phyloP scores from a whole-genome alignment of 163 green algal species.

The Scenedesmus sp. region DNA sequence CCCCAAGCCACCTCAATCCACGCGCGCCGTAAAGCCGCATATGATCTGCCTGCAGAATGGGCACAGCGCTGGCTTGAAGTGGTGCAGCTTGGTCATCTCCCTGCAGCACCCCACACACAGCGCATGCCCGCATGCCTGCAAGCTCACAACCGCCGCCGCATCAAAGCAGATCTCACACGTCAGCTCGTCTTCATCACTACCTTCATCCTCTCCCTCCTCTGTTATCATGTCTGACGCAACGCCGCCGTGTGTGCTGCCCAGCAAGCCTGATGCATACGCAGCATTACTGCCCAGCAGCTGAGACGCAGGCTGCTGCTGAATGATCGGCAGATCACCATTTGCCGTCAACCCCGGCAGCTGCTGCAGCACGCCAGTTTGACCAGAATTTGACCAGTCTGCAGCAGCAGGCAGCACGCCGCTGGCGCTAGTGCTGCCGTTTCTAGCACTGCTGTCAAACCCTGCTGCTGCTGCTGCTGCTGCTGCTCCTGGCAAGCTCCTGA shows the following conservation, averaged over 20 bases:
- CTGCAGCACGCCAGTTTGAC: neutral
- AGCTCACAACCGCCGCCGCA: neutral
- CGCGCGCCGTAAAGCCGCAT: neutral
- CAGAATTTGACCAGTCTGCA: neutral
- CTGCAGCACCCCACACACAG: slow-evolving; percentile 59
- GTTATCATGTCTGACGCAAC: neutral
- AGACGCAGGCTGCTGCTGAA: neutral
- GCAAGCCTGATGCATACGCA: neutral
- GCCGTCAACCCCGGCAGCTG: neutral
- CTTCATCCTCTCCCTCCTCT: slow-evolving; percentile 2
- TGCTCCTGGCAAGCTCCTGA: neutral
- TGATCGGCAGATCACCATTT: slow-evolving; percentile 23
- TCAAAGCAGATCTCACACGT: slow-evolving; percentile 56
- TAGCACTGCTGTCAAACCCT: neutral
- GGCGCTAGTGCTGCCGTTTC: neutral
- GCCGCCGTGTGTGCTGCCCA: neutral
- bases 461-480: slow-evolving; percentile 28
- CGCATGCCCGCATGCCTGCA: slow-evolving; percentile 54
- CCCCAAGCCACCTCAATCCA: neutral
- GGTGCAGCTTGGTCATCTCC: slow-evolving; percentile 62
- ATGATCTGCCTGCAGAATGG: slow-evolving; percentile 64
- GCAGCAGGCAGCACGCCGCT: neutral
- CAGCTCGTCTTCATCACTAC: slow-evolving; percentile 2
- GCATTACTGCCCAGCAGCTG: neutral
- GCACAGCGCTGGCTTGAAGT: slow-evolving; percentile 64